phyloP scores from a whole-genome alignment of 495 filamentous ascomycete genomes.

The Rostrohypoxylon terebratum region DNA sequence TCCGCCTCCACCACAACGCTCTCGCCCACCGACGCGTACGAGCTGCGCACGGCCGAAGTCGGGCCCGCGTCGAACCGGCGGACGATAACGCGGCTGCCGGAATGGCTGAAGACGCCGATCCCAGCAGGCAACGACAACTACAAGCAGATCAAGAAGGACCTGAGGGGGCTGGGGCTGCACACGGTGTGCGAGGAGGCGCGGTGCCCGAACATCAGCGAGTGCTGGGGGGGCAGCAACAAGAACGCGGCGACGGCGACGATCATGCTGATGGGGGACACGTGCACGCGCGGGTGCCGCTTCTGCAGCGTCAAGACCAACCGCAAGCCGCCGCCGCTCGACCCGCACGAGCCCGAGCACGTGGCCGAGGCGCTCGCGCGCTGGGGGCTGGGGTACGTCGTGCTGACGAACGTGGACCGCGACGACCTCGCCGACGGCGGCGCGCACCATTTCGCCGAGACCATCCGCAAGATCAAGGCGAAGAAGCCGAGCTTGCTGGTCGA shows the following conservation, averaged over 20 bases:
- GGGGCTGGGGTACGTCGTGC: constrained; percentile 95
- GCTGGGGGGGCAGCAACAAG: constrained; percentile 93
- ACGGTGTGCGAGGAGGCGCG: constrained; percentile 98
- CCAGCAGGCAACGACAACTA: constrained; percentile 80
- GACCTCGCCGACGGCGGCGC: constrained; percentile 91
- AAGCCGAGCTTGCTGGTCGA: constrained; percentile 88
- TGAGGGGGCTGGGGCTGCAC: constrained; percentile 88
- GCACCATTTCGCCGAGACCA: constrained; percentile 91
- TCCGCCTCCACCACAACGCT: constrained; percentile 52
- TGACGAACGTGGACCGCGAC: constrained; percentile 94
- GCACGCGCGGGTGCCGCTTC: constrained; percentile 96
- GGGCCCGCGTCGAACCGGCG: constrained; percentile 84
- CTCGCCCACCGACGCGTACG: constrained; percentile 68
- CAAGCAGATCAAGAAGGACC: constrained; percentile 92
- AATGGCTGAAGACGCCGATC: constrained; percentile 96
- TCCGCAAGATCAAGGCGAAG: constrained; percentile 93
- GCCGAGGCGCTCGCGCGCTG: constrained; percentile 92
- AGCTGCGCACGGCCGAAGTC: constrained; percentile 81
- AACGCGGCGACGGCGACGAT: constrained; percentile 94
- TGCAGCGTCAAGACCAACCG: constrained; percentile 93
- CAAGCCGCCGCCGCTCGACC: constrained; percentile 83
- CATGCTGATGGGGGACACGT: constrained; percentile 99
- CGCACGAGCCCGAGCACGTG: constrained; percentile 96
- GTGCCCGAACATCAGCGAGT: constrained; percentile 97
- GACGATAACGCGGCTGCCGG: constrained; percentile 89